Base-by-base conservation (phyloP, 441 rosid genomes). In the Arabidopsis lyrata region DNA sequence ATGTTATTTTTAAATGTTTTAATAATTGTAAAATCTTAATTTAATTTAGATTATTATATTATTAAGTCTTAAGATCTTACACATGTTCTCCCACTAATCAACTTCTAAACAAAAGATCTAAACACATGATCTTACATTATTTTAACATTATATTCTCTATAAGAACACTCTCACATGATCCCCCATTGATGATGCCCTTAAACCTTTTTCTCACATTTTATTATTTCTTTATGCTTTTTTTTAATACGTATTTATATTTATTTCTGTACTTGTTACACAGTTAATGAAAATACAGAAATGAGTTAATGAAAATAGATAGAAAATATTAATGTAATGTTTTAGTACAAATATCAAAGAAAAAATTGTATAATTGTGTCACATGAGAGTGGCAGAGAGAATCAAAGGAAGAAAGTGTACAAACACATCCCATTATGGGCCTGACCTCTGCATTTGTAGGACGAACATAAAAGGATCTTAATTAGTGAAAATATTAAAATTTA, bases 401-500 rank as follows among this genome's bases (percentile, higher is more conserved):
- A n/a, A n/a, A n/a, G n/a, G n/a, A n/a, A n/a, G n/a, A n/a, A n/a
- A n/a, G n/a, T n/a, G n/a, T n/a, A n/a, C n/a, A n/a, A n/a, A n/a
- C n/a, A n/a, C n/a, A n/a, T n/a, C n/a, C n/a, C n/a, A n/a, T n/a
- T n/a, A n/a, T 75, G 79, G 73, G 29, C 16, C 73, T 74, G 73
- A 59, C 73, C 55, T 49, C 67, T 74, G 72, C 67, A 2, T 74
- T 58, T 49, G 38, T 66, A 66, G n/a, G 73, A 58, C 61, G 60
- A 66, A 66, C 77, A 66, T 58, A 58, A 38, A 66, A 31, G 47
- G 18, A 29, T 48, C 57, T 63, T 44, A 55, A 63, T 63, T 63
- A 56, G 44, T 65, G 66, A 47, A 15, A 27, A 44, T 3, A 11
- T 13, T 6, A 20, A 18, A 9, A 27, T 22, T 55, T 16, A 29